These are phyloP conservation scores for Monascus purpureus DNA, from an alignment of 495 filamentous ascomycete genomes.

Conservation along the genomic window DNA sequence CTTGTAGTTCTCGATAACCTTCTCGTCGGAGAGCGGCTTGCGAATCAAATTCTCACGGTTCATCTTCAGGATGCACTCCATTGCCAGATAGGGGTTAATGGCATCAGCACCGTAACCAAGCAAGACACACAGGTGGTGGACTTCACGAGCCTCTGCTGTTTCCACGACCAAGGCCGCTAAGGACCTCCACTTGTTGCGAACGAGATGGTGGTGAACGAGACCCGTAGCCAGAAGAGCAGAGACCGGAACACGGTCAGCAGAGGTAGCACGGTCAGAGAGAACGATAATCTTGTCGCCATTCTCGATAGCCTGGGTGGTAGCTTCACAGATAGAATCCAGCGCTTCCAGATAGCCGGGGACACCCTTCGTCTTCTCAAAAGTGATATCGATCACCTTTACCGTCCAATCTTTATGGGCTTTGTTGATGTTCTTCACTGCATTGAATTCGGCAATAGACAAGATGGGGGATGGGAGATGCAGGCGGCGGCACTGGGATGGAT, in stretches of 20 bases:
- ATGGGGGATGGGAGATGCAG: slow-evolving; percentile 83
- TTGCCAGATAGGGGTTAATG: slow-evolving; percentile 90
- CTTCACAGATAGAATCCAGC: slow-evolving; percentile 79
- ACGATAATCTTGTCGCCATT: slow-evolving; percentile 78
- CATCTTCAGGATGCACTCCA: slow-evolving; percentile 98
- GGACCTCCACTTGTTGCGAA: slow-evolving; percentile 92
- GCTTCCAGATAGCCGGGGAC: slow-evolving; percentile 77
- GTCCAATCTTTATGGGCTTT: slow-evolving; percentile 69
- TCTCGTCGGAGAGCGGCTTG: slow-evolving; percentile 72
- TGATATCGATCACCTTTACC: slow-evolving; percentile 90
- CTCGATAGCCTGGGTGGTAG: slow-evolving; percentile 73
- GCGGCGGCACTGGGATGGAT: slow-evolving; percentile 74
- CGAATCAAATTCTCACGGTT: slow-evolving; percentile 90
- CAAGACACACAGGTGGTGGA: slow-evolving; percentile 97
- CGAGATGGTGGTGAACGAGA: slow-evolving; percentile 94
- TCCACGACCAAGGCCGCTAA: slow-evolving; percentile 81
- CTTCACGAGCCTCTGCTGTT: slow-evolving; percentile 93
- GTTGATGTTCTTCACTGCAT: slow-evolving; percentile 69
- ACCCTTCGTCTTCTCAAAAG: slow-evolving; percentile 81
- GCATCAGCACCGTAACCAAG: slow-evolving; percentile 94
- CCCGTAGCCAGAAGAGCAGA: slow-evolving; percentile 84
- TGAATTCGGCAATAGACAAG: slow-evolving; percentile 84
- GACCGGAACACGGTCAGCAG: slow-evolving; percentile 69
- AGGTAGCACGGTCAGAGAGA: slow-evolving; percentile 81
- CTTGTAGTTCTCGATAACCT: slow-evolving; percentile 92